phyloP scores from a whole-genome alignment of 257 asterid genomes.

The Petunia secreta region DNA sequence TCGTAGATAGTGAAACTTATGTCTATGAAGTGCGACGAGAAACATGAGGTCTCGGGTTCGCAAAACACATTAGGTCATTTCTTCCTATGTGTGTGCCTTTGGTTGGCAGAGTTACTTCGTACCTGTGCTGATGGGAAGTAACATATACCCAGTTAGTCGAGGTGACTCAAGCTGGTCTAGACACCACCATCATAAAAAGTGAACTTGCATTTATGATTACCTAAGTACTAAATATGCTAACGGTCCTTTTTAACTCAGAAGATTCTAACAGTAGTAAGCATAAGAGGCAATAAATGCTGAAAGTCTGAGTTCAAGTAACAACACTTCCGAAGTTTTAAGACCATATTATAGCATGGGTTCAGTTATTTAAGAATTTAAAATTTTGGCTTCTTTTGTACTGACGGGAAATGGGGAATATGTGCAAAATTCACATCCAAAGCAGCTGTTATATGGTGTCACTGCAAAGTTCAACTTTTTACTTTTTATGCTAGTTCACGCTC shows the following conservation, averaged over 20 bases:
- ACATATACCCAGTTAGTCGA: no score
- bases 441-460: slow-evolving; percentile 1
- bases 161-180: no score
- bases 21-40: not conserved
- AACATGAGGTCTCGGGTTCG: not conserved
- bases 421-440: slow-evolving; percentile 16
- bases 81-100: not conserved
- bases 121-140: not conserved
- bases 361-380: not conserved
- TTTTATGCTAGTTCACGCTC: not conserved
- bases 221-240: not conserved
- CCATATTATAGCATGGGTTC: not conserved
- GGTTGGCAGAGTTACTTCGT: not conserved
- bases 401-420: not conserved
- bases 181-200: not conserved
- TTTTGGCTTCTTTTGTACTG: not conserved
- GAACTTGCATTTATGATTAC: slow-evolving; percentile 11
- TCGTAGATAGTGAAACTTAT: not conserved
- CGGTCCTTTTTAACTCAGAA: not conserved
- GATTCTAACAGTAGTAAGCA: not conserved
- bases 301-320: not conserved
- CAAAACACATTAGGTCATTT: not conserved
- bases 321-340: slow-evolving; percentile 4
- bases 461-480: not conserved
- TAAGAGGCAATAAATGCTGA: not conserved